These are phyloP conservation scores for Diaporthe batatas DNA, from an alignment of 2,329 filamentous ascomycete genomes.

Conservation along the genomic window DNA sequence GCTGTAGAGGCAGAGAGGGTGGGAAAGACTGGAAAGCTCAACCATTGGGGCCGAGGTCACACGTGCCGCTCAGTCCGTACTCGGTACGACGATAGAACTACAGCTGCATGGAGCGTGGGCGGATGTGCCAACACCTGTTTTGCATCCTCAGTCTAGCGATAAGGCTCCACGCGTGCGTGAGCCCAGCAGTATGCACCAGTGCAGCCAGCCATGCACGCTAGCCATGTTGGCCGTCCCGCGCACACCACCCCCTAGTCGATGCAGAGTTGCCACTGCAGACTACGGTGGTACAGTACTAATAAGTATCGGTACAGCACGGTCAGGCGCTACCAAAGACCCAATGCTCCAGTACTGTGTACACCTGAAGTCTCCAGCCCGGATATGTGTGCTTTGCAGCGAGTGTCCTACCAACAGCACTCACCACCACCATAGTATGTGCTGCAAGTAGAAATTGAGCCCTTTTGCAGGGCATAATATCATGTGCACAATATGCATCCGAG, in stretches of 20 bases:
- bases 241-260: not conserved
- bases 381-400: not conserved
- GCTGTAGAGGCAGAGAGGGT: too few species aligned
- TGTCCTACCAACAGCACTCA: not conserved
- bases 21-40: not conserved
- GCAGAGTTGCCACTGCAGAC: not conserved
- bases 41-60: not conserved
- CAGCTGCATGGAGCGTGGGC: conserved; percentile 15
- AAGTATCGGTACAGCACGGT: not conserved
- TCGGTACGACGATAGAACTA: not conserved
- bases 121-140: conserved; percentile 6
- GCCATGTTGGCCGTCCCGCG: not conserved
- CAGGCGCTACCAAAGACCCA: not conserved
- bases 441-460: not conserved
- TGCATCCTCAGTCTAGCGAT: not conserved
- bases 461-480: not conserved
- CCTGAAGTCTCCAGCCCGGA: not conserved
- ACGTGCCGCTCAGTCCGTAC: not conserved
- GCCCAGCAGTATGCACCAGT: not conserved
- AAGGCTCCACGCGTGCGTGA: not conserved
- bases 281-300: too few species aligned
- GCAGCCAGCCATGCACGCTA: not conserved
- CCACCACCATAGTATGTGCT: not conserved
- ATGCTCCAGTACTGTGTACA: not conserved
- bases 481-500: not conserved